Base-by-base conservation (phyloP, 257 asterid genomes). In the Solanum chmielewskii region DNA sequence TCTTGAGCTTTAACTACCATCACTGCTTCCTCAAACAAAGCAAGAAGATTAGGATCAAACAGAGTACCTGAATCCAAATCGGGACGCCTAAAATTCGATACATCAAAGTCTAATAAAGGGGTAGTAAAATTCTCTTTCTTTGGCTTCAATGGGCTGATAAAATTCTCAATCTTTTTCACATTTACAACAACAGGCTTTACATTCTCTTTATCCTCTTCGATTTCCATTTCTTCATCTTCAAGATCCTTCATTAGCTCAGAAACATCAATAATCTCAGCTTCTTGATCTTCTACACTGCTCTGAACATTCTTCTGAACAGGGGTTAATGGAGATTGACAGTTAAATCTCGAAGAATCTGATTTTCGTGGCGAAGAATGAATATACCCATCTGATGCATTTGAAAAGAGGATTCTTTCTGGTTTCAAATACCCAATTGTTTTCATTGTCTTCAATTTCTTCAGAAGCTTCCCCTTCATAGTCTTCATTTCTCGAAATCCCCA, bases 221-320 rank as follows among this genome's bases (percentile, higher is more conserved):
- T 52, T 14, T 90, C 93, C 85, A 86, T 68, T 85, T 93, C 96
- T 86, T 87, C 90, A 31, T 92, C 96, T 27, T 92, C 93, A 20
- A 95, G 98, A 83, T 92, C 99, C 66, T 87, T 96, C 98, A 95
- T 93, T 3, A 95, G 95, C 88, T 96, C 97, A 4, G 88, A 80
- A 11, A 92, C 98, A 83, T 94, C 95, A 62, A 94, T 92, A 78
- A 92, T 85, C 86, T 92, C 96, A 2, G 95, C 94, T 86, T 91
- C 94, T 88, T 90, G 93, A 29, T 78, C 83, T 76, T 31, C 87
- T 35, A 86, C 85, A 66, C 5, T 85, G 85, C 42, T 64, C 33
- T 83, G 91, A 49, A 85, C 5, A 35, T 41, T 84, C 86, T 88
- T 91, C 73, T 66, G 89, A 23, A 92, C 75, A 83, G 91, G 45